Evolutionary conservation across 257 asterid species (phyloP).

Genomic region (Apocynum venetum): DNA sequence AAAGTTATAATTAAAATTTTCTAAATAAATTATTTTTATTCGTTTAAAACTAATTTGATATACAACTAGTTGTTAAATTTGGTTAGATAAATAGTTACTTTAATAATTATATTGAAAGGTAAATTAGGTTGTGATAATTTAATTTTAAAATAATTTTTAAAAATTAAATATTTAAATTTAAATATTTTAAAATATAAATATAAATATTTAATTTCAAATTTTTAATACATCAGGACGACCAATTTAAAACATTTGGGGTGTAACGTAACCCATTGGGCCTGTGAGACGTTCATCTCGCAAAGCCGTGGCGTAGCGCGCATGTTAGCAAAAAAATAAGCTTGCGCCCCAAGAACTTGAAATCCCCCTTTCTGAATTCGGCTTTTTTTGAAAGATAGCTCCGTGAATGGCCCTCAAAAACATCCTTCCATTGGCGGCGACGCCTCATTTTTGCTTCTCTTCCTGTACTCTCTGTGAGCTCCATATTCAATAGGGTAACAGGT

Average conservation of each 20-base stretch:
- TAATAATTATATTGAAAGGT: too few relatives aligned
- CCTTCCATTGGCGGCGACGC: slow-evolving; percentile 5
- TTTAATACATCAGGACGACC: neutral
- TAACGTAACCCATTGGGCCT: neutral
- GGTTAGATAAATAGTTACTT: too few relatives aligned
- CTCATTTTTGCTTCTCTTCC: neutral
- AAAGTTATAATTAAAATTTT: too few relatives aligned
- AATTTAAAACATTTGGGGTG: neutral
- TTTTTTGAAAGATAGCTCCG: neutral
- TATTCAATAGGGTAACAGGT: neutral
- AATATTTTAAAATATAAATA: too few relatives aligned
- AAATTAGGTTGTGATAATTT: too few relatives aligned
- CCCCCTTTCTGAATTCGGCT: neutral
- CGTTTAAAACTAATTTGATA: too few relatives aligned
- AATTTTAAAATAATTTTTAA: too few relatives aligned
- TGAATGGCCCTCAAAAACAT: neutral
- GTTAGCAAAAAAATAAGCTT: neutral
- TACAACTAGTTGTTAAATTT: too few relatives aligned
- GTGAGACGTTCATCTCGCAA: neutral
- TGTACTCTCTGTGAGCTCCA: neutral
- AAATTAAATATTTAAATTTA: too few relatives aligned
- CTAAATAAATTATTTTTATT: too few relatives aligned
- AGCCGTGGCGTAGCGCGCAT: neutral
- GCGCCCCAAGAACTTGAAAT: neutral
- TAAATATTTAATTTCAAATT: too few relatives aligned